A percentile compares a stretch with the other conserved stretches of the same genome.
Conservation (phyloP, 1,284 basidiomycete species). For the Cutaneotrichosporon daszewskae region DNA sequence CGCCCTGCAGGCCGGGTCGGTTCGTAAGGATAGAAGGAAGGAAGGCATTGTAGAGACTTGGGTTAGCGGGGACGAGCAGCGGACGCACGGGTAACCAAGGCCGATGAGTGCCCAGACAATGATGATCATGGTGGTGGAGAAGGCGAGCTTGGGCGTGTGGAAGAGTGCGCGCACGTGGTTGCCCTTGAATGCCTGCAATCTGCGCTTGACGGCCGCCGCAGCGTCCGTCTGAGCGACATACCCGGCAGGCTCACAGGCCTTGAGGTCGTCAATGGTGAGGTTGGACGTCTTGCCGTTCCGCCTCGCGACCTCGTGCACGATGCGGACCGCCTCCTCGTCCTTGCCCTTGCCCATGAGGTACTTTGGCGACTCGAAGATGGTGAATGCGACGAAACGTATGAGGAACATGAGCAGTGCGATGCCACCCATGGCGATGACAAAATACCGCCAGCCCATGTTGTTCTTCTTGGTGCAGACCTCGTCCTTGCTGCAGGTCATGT, state of each 20-base stretch:
- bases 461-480: slow-evolving; percentile 18
- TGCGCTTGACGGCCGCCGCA: slow-evolving; percentile 22
- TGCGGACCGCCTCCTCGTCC: slow-evolving; percentile 57
- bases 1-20: slow-evolving; percentile 2
- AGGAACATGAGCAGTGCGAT: slow-evolving; percentile 50
- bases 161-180: slow-evolving; percentile 56
- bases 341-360: slow-evolving; percentile 53
- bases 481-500: slow-evolving; percentile 16
- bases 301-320: slow-evolving; percentile 50
- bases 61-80: slow-evolving; percentile 9
- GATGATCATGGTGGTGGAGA: slow-evolving; percentile 56
- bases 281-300: slow-evolving; percentile 53
- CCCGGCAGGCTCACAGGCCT: slow-evolving; percentile 33
- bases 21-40: slow-evolving; percentile 54
- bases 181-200: slow-evolving; percentile 49
- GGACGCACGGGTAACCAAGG: slow-evolving; percentile 59
- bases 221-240: slow-evolving; percentile 16
- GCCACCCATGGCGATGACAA: slow-evolving; percentile 53
- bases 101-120: slow-evolving; percentile 59
- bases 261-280: slow-evolving; percentile 53
- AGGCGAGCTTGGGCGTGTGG: slow-evolving; percentile 51
- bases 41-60: slow-evolving; percentile 51
- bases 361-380: slow-evolving; percentile 56
- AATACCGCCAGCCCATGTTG: slow-evolving; percentile 50
- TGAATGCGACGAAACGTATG: slow-evolving; percentile 41